phyloP scores from a whole-genome alignment of 306 rosid species.

The Lathyrus sativus region DNA sequence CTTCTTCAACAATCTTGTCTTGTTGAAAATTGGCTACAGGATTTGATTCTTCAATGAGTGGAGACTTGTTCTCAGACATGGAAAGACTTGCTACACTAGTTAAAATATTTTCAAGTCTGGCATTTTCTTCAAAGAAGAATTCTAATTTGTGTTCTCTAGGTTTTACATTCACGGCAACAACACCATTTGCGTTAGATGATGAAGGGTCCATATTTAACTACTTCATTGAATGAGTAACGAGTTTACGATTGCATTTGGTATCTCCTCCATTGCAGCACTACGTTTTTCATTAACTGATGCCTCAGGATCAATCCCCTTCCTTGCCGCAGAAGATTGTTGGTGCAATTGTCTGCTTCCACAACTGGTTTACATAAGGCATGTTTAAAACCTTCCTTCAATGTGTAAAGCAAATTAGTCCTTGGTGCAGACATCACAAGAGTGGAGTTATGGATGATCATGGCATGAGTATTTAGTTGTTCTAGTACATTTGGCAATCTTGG shows the following conservation, averaged over 20 bases:
- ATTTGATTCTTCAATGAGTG: conserved; percentile 30
- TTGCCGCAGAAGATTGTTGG: conserved; percentile 32
- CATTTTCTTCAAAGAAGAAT: too few species aligned
- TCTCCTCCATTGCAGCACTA: conserved; percentile 20
- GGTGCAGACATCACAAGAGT: too few species aligned
- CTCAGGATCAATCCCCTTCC: conserved; percentile 7
- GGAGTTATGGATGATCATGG: too few species aligned
- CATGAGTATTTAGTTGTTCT: too few species aligned
- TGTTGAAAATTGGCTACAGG: conserved; percentile 35
- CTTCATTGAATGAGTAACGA: conserved; percentile 24
- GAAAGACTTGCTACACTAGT: neutral
- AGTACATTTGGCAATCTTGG: too few species aligned
- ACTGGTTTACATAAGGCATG: too few species aligned
- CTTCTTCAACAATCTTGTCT: too few species aligned
- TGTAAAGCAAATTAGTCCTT: conserved; percentile 40
- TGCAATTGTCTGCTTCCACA: conserved; percentile 39
- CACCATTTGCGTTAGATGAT: conserved; percentile 29
- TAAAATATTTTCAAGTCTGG: conserved; percentile 16
- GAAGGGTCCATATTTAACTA: conserved; percentile 9
- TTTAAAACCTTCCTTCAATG: conserved; percentile 41
- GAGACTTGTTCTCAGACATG: conserved; percentile 26
- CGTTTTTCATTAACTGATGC: too few species aligned
- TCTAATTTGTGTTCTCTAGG: conserved; percentile 28
- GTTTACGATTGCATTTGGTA: conserved; percentile 33
- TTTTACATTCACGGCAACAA: conserved; percentile 10